A percentile compares a stretch with the other conserved stretches of the same genome.
Conservation (phyloP, 2,329 filamentous ascomycete genomes). For the Penicillium freii region DNA sequence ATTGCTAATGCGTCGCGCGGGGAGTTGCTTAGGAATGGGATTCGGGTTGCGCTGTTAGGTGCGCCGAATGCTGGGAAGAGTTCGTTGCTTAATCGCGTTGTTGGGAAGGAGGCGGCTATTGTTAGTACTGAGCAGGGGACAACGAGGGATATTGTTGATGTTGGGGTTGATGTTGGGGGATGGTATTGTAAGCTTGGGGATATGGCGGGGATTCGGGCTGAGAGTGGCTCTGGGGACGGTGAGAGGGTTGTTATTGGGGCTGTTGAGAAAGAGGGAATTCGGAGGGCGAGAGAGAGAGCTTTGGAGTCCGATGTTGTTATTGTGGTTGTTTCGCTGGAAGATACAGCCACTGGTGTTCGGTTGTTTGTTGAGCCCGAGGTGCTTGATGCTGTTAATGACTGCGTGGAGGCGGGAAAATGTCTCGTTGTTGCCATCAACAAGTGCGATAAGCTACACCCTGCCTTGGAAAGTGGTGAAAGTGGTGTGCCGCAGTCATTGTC, state of each 20-base stretch:
- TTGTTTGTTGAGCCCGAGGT: conserved; percentile 57
- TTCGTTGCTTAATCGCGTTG: conserved; percentile 83
- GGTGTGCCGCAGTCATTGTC: conserved; percentile 22
- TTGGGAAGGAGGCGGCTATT: conserved; percentile 91
- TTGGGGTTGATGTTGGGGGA: conserved; percentile 81
- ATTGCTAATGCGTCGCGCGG: conserved; percentile 75
- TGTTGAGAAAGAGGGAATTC: conserved; percentile 87
- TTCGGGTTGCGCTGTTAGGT: conserved; percentile 80
- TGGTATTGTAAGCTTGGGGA: conserved; percentile 94
- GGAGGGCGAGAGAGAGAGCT: conserved; percentile 77
- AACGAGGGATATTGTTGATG: conserved; percentile 90
- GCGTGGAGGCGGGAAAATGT: conserved; percentile 50
- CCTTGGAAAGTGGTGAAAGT: conserved; percentile 11
- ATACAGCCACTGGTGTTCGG: conserved; percentile 29
- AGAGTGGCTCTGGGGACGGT: conserved; percentile 14
- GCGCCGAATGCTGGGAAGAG: conserved; percentile 95
- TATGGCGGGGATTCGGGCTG: conserved; percentile 78
- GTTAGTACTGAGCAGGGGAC: conserved; percentile 91
- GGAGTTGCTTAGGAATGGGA: conserved; percentile 80
- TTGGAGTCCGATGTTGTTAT: conserved; percentile 81
- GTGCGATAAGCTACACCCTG: conserved; percentile 48
- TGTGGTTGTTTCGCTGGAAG: conserved; percentile 73
- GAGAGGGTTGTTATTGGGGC: conserved; percentile 56
- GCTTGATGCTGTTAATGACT: conserved; percentile 51
- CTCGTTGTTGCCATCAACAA: conserved; percentile 64